Conservation (phyloP, 2,329 filamentous ascomycete genomes). For the Dactylellina haptotyla region DNA sequence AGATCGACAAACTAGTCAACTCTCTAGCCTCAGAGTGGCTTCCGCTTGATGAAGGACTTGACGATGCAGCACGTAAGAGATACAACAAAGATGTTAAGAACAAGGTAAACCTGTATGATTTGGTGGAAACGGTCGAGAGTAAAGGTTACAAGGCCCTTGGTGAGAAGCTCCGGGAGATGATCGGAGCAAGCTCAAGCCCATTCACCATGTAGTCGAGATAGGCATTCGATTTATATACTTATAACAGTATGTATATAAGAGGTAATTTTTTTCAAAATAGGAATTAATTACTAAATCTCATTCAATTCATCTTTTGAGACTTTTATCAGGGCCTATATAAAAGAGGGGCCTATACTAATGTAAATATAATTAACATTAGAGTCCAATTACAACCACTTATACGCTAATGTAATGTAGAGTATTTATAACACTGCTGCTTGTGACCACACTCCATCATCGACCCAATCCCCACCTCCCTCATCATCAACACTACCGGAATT, state of each 20-base stretch:
- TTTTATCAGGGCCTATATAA: too few species aligned
- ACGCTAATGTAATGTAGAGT: neutral
- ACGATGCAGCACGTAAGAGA: slow-evolving; percentile 5
- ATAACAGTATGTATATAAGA: too few species aligned
- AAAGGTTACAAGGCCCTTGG: neutral
- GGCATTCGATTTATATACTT: too few species aligned
- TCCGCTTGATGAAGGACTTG: slow-evolving; percentile 15
- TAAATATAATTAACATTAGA: neutral
- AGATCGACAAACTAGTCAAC: slow-evolving; percentile 18
- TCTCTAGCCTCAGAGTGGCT: slow-evolving; percentile 19
- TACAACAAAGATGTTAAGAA: slow-evolving; percentile 3
- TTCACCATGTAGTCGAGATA: too few species aligned
- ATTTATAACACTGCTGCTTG: neutral
- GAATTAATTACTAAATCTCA: too few species aligned
- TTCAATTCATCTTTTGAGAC: too few species aligned
- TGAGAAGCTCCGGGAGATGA: slow-evolving; percentile 3
- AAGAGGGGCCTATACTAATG: too few species aligned
- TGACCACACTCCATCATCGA: neutral
- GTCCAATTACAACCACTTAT: neutral
- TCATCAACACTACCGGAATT: neutral
- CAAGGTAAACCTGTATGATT: neutral
- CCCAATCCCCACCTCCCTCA: neutral
- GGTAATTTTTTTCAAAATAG: too few species aligned
- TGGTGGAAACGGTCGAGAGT: slow-evolving; percentile 5
- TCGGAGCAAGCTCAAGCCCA: neutral